Base-by-base conservation (phyloP, 805 yeast genomes). In the Dipodascopsis tothii region DNA sequence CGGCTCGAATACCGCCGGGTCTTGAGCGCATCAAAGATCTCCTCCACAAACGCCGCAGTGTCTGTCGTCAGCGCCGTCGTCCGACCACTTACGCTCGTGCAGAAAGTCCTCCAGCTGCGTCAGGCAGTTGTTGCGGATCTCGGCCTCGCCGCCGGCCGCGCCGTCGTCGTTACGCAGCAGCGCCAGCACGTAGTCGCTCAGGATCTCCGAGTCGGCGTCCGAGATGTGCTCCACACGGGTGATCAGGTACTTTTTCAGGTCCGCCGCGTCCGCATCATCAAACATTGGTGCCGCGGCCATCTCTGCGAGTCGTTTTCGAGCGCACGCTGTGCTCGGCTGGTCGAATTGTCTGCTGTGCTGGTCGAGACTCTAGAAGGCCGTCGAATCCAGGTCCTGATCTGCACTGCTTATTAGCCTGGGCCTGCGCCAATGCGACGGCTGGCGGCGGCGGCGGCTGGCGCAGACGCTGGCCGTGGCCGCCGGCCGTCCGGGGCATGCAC, bases 161-260 rank as follows among this genome's bases (percentile, higher is more conserved):
- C 68, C 55, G 25, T 63, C 56, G 18, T 64, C 65, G 48, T 69
- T 63, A 33, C 64, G 52, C 21, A 73, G 54, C 27, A 73, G 55
- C 1, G 74, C 72, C 21, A 69, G 32, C 17, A 71, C 68, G 51
- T 70, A 73, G 37, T 72, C 75, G 1, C 70, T 60, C 43, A 72
- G 54, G 21, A 69, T 71, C 9, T 61, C 64, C 3, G 69, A 57
- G 35, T 70, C 74, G 2, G 71, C 70, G 19, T 70, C 75, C 30
- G 30, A 25, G 30, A 25, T 25, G 14, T 25, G 9, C 30, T 25
- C 30, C 30, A 25, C 11, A 9, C 30, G 9, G 14, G 30, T 25
- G 14, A 25, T 25, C 9, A 25, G 30, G 14, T 25, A 25, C 30
- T 14, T 25, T 25, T 25, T 25, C 11, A 25, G 30, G 30, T 25